Evolutionary conservation across 2,329 filamentous ascomycete species (phyloP).

Genomic region (Monascus ruber): DNA sequence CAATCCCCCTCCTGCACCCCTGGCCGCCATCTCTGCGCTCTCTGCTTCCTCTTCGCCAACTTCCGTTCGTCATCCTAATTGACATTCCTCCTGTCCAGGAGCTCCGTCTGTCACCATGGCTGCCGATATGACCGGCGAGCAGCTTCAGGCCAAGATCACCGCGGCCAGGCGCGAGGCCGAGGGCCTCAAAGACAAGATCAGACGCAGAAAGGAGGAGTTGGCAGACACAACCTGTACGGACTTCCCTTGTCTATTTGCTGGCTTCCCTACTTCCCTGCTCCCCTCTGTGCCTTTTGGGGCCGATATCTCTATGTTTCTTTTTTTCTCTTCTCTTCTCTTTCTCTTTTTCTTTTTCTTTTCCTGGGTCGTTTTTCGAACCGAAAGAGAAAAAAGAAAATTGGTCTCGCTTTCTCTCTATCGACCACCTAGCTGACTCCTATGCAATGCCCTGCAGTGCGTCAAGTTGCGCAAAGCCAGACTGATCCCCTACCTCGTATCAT

Average conservation of each 20-base stretch:
- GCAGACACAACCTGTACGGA: slow-evolving; percentile 90
- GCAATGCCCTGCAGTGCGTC: slow-evolving; percentile 54
- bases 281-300: no score
- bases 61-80: slow-evolving; percentile 3
- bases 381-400: neutral
- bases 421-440: slow-evolving; percentile 11
- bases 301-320: neutral
- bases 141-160: slow-evolving; percentile 86
- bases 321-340: slow-evolving; percentile 4
- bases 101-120: slow-evolving; percentile 28
- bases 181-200: slow-evolving; percentile 95
- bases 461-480: slow-evolving; percentile 84
- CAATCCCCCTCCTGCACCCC: slow-evolving; percentile 1
- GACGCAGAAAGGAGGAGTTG: slow-evolving; percentile 99
- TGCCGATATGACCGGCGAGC: slow-evolving; percentile 40
- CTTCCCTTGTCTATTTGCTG: slow-evolving; percentile 15
- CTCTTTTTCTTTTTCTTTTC: slow-evolving; percentile 1
- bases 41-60: slow-evolving; percentile 5
- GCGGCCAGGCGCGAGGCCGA: slow-evolving; percentile 94
- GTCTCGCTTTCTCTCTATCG: no score
- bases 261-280: neutral
- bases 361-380: neutral
- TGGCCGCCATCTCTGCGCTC: slow-evolving; percentile 5
- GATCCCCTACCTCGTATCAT: slow-evolving; percentile 84
- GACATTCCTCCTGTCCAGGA: slow-evolving; percentile 13